Evolutionary conservation across 768 basidiomycete genomes (phyloP), one percentile per base, ranked within the genome.

Genomic region (Mycena olivaceomarginata): DNA sequence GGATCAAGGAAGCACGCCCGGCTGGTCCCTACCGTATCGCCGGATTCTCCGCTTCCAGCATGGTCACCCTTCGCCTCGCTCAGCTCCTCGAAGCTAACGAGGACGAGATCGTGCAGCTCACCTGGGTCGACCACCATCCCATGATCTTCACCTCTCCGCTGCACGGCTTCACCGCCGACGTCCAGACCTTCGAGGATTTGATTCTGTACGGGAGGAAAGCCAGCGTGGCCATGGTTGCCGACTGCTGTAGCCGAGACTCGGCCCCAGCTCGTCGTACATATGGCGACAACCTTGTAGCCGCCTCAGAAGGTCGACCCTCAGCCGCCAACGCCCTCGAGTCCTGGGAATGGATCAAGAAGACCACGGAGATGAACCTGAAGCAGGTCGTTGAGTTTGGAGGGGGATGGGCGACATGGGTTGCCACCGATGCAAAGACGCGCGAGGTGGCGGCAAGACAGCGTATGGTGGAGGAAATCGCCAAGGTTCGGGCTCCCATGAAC

Each of bases 321-420:
- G 66, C 73, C 48, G 51, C 73, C 56, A 74, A 67, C 57, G 73
- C 73, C n/a, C 11, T 74, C 40, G 66, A 74, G n/a, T 67, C 73
- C 3, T 74, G 72, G 72, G 72, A 74, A 57, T 74, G 72, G 72
- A 74, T 74, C 46, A 39, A 74, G 72, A 74, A 67, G 31, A 74
- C 65, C 15, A 67, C 64, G 48, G 64, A 22, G 7, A 74, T 74
- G 65, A 67, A 74, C 41, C 40, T 74, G 37, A 74, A 67, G 53
- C 72, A 74, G 64, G 40, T 74, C 18, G 65, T 74, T 41, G 72
- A 74, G 15, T 67, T 74, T 31, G 72, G 72, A 18, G 72, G 72
- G 41, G 72, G 72, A 22, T 74, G 53, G 64, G 16, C 40, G 3
- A 53, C 39, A 2, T 74, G 72, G 72, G 63, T 39, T 45, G 18